Evolutionary conservation across 1,284 basidiomycete species (phyloP).

Genomic region (Calocybe gambosa): DNA sequence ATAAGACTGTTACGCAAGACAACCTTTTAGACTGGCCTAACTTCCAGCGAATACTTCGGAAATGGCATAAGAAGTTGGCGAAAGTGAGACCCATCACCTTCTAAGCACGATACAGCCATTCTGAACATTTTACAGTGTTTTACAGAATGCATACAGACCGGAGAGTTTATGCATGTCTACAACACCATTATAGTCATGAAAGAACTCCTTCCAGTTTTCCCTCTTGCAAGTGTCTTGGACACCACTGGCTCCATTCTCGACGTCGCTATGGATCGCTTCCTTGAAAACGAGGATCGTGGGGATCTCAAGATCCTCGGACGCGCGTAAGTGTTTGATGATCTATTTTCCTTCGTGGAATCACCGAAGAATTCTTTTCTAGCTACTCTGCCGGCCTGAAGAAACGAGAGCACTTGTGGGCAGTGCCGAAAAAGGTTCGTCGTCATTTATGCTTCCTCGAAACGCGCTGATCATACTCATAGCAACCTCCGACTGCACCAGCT

Average conservation of each 20-base stretch:
- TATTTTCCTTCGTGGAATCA: background rate
- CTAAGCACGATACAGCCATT: constrained; percentile 1
- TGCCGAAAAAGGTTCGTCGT: constrained; percentile 30
- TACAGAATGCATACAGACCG: constrained; percentile 58
- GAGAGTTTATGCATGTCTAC: constrained; percentile 93
- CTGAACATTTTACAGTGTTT: constrained; percentile 41
- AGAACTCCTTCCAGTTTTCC: constrained; percentile 85
- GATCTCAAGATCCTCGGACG: constrained; percentile 77
- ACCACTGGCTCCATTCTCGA: constrained; percentile 52
- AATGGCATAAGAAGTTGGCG: constrained; percentile 76
- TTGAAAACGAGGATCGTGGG: constrained; percentile 72
- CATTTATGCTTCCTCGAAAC: background rate
- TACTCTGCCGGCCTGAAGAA: constrained; percentile 70
- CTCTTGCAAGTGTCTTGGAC: constrained; percentile 55
- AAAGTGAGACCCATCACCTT: constrained; percentile 34
- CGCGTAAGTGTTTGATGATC: constrained; percentile 47
- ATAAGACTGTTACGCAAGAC: constrained; percentile 39
- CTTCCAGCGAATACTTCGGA: constrained; percentile 69
- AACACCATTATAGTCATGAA: constrained; percentile 88
- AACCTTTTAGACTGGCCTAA: constrained; percentile 64
- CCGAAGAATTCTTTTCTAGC: constrained; percentile 25
- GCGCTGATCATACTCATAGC: constrained; percentile 3
- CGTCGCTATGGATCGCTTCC: constrained; percentile 58
- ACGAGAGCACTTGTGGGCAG: constrained; percentile 54
- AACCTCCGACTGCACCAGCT: constrained; percentile 26